Conservation (phyloP, 805 yeast species). For the Lipomyces orientalis region DNA sequence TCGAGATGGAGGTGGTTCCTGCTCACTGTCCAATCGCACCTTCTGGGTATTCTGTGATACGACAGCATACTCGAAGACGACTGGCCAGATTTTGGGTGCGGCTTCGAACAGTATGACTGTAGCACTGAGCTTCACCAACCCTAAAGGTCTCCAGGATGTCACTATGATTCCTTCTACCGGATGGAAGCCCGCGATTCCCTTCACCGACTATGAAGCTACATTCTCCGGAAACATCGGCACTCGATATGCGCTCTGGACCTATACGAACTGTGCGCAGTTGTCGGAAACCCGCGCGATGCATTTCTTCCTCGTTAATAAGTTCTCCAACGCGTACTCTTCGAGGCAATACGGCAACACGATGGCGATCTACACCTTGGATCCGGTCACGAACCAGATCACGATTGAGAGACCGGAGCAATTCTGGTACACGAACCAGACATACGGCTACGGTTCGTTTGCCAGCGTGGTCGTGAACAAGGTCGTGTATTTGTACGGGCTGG, state of each 20-base stretch:
- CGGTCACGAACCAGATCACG: background rate
- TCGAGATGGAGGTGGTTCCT: slow-evolving; percentile 28
- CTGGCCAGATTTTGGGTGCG: slow-evolving; percentile 11
- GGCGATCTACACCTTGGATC: slow-evolving; percentile 15
- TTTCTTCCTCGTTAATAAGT: slow-evolving; percentile 16
- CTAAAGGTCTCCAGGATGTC: slow-evolving; percentile 13
- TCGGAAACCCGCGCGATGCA: slow-evolving; percentile 15
- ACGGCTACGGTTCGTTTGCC: slow-evolving; percentile 22
- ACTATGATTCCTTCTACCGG: slow-evolving; percentile 12
- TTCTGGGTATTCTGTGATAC: slow-evolving; percentile 20
- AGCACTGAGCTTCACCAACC: slow-evolving; percentile 5
- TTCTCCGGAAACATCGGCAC: background rate
- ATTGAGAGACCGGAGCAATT: slow-evolving; percentile 9
- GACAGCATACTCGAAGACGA: background rate
- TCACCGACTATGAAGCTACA: slow-evolving; percentile 9
- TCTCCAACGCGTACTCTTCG: background rate
- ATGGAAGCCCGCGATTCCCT: slow-evolving; percentile 18
- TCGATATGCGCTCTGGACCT: slow-evolving; percentile 27
- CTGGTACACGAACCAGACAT: slow-evolving; percentile 9
- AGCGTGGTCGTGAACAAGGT: slow-evolving; percentile 20
- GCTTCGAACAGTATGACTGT: slow-evolving; percentile 15
- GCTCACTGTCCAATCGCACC: slow-evolving; percentile 18
- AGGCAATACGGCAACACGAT: slow-evolving; percentile 14
- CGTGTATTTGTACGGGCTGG: slow-evolving; percentile 20
- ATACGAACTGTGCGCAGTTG: slow-evolving; percentile 22